Conservation (phyloP, 305 asterid genomes). For the Rubia balearica region DNA sequence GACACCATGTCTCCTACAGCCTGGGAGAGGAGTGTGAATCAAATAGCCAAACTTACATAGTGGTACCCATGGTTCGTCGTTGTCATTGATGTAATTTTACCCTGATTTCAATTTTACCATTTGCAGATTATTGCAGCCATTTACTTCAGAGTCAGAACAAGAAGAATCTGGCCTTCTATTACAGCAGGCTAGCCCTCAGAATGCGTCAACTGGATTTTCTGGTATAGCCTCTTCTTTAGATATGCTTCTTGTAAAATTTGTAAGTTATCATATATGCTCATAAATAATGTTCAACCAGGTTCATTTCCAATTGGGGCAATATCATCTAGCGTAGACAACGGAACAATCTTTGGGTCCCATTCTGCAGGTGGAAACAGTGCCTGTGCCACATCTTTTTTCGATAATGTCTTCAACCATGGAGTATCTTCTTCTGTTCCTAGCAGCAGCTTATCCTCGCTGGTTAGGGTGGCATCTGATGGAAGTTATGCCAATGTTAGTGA, state of each 20-base stretch:
- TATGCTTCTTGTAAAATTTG: constrained; percentile 19
- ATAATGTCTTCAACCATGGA: constrained; percentile 50
- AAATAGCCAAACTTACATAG: not conserved
- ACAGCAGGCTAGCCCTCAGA: constrained; percentile 57
- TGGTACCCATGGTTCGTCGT: not conserved
- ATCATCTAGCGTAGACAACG: constrained; percentile 40
- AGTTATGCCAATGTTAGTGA: constrained; percentile 48
- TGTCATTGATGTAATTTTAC: not conserved
- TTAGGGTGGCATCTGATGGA: constrained; percentile 50
- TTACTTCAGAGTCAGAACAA: constrained; percentile 58
- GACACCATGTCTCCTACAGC: not conserved
- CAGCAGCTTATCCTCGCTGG: constrained; percentile 48
- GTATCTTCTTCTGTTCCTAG: constrained; percentile 62
- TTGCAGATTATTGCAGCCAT: constrained; percentile 54
- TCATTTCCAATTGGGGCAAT: constrained; percentile 45
- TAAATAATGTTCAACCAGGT: constrained; percentile 31
- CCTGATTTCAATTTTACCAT: constrained; percentile 18
- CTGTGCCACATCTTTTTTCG: constrained; percentile 42
- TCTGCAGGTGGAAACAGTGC: constrained; percentile 48
- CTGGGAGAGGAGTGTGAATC: not conserved
- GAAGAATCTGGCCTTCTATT: constrained; percentile 49
- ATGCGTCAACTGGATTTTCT: constrained; percentile 53
- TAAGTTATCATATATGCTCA: constrained; percentile 17
- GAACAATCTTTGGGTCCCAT: constrained; percentile 38
- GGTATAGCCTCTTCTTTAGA: constrained; percentile 42